These are phyloP conservation scores for Prunella vulgaris DNA, from an alignment of 257 asterid species.

Conservation along the genomic window DNA sequence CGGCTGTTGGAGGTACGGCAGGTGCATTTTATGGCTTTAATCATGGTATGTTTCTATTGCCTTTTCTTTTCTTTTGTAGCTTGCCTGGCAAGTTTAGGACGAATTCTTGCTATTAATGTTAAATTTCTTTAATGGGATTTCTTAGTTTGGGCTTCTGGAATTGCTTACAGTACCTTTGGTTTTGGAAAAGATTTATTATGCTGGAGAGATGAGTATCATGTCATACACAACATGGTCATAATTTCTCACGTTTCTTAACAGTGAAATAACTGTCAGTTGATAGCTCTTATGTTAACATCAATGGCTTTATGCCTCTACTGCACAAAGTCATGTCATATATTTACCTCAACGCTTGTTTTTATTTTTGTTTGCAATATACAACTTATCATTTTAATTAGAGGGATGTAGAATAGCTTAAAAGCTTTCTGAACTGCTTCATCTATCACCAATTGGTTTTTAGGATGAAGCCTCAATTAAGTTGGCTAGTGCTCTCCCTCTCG, in stretches of 20 bases:
- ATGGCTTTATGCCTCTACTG: not conserved
- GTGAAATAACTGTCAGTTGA: not conserved
- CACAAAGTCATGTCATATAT: not conserved
- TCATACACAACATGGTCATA: not conserved
- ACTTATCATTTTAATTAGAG: not conserved
- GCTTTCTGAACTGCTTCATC: not conserved
- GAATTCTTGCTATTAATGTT: not conserved
- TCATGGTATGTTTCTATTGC: constrained; percentile 40
- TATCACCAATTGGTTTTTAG: not conserved
- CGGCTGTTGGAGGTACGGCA: constrained; percentile 86
- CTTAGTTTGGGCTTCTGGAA: not conserved
- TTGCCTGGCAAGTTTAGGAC: not conserved
- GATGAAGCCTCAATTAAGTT: not conserved
- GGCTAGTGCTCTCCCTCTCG: not conserved
- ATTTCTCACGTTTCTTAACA: not conserved
- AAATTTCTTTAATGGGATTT: not conserved
- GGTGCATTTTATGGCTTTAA: constrained; percentile 82
- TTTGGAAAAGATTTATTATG: not conserved
- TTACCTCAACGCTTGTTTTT: not conserved
- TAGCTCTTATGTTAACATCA: not conserved
- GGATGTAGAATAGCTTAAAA: not conserved
- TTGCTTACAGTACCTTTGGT: not conserved
- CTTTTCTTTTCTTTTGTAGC: not conserved
- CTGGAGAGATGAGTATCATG: not conserved
- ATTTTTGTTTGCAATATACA: not conserved